Evolutionary conservation across 345 rosid species (phyloP), one percentile per base, ranked within the genome.

Genomic region (Angophora floribunda): DNA sequence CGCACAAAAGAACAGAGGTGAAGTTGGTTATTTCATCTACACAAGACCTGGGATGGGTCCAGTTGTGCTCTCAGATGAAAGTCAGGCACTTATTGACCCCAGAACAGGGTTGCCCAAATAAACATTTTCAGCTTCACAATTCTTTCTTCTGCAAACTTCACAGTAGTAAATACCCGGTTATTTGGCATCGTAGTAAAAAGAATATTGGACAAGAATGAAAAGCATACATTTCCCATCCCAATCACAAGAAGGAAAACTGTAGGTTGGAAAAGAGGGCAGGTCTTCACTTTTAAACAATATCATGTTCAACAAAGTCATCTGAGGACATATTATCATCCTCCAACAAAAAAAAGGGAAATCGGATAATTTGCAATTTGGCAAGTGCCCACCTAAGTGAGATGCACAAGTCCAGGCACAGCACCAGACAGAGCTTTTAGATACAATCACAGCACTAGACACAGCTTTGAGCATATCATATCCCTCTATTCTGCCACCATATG

Each of bases 11-110:
- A 93, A 89, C 87, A 90, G 89, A 90, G 99, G 97, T 52, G 98
- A 95, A 88, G 96, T 97, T 63, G 94, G 93, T 90, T 95, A 97
- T 90, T 96, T 97, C 91, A 97, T 97, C 88, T 96, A 98, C 89
- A 97, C 97, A 36, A 91, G 93, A 93, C 95, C 97, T 49, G 99
- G 99, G 22, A 91, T 91, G 91, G 99, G 98, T 75, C 98, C 99
- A 4, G 93, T 93, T 87, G 59, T 96, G 93, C 95, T 94, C 84
- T 86, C 93, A 8, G 94, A 96, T 85, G 95, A 94, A 86, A 92
- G 91, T 47, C 92, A 91, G 85, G 95, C 98, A 32, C 99, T 97
- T 91, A 95, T 97, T 45, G 82, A 92, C 91, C 94, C 95, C 1
- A 87, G 89, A 90, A 94, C 96, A 4, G 99, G 99, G 85, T 91